Base-by-base conservation (phyloP, 768 basidiomycete genomes). In the Russula foetens region DNA sequence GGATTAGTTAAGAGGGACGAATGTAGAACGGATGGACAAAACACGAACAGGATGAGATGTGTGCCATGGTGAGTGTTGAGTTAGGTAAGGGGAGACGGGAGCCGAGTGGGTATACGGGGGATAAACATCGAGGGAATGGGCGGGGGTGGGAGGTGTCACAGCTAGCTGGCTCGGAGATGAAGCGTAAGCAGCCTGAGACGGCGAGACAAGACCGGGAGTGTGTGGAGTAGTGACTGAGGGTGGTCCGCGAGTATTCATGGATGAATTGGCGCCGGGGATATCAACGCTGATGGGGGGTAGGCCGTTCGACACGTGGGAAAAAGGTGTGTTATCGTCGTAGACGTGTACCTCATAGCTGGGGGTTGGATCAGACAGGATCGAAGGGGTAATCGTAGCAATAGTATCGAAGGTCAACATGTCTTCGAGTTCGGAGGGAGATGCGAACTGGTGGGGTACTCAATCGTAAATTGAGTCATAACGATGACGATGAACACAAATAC, bases 201-300 rank as follows among this genome's bases (percentile, higher is more conserved):
- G 65, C 7, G 63, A 64, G 53, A 64, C 43, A 31, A 60, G 57
- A 28, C 46, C 63, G 21, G 65, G 65, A 19, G 63, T 66, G 14
- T 35, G 17, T 19, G 63, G 63, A 14, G 61, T 38, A 1, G 56
- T 26, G 31, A 53, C 38, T 1, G 63, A 56, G 15, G 52, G 29
- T 28, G 59, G 57, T 8, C 63, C 53, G 19, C 7, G 29, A 21
- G 31, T 7, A n/a, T 51, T 44, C 14, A 52, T 12, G 45, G 54
- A 58, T 4, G 63, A n/a, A 48, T 47, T 43, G 51, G 39, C 46
- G 44, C 54, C 14, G 31, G 7, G 41, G 23, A 43, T 60, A 60
- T 66, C 56, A 46, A 62, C 26, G 48, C 55, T 58, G 15, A 66
- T 66, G 19, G 53, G 45, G 41, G 55, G 65, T 29, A 58, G 21